These are phyloP conservation scores for Flaveria brownii DNA, from an alignment of 129 eudicot species.

Conservation along the genomic window DNA sequence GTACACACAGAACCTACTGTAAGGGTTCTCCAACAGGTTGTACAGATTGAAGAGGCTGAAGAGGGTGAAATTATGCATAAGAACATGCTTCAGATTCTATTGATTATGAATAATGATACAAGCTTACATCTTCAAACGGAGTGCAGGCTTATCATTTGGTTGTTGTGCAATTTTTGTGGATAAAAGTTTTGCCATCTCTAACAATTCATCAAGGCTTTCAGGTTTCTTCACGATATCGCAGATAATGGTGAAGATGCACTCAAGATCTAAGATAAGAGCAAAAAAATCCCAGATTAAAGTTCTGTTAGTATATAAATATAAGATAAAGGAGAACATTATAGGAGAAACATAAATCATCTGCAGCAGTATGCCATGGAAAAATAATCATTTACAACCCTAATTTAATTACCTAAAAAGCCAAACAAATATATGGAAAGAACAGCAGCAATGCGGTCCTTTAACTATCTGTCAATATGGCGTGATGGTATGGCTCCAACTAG, in stretches of 20 bases:
- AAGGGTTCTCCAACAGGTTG: constrained; percentile 77
- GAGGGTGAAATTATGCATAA: background rate
- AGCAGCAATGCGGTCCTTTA: background rate
- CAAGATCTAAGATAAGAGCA: constrained; percentile 54
- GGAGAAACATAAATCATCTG: background rate
- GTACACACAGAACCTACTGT: constrained; percentile 79
- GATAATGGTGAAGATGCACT: constrained; percentile 81
- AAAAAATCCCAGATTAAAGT: background rate
- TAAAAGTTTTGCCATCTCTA: constrained; percentile 81
- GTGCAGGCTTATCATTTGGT: constrained; percentile 76
- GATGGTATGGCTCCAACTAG: constrained; percentile 12
- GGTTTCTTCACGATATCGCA: constrained; percentile 84
- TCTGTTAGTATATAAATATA: background rate
- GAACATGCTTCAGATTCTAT: background rate
- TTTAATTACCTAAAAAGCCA: constrained; percentile 7
- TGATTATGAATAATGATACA: constrained; percentile 25
- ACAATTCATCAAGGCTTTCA: constrained; percentile 70
- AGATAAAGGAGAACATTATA: background rate
- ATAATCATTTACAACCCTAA: background rate
- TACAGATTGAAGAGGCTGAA: constrained; percentile 84
- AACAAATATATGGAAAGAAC: background rate
- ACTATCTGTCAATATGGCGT: background rate
- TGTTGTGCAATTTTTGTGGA: constrained; percentile 67
- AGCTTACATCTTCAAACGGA: constrained; percentile 84
- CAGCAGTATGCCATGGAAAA: background rate